phyloP scores from a whole-genome alignment of 2,329 filamentous ascomycete genomes.

The Elsinoe fawcettii region DNA sequence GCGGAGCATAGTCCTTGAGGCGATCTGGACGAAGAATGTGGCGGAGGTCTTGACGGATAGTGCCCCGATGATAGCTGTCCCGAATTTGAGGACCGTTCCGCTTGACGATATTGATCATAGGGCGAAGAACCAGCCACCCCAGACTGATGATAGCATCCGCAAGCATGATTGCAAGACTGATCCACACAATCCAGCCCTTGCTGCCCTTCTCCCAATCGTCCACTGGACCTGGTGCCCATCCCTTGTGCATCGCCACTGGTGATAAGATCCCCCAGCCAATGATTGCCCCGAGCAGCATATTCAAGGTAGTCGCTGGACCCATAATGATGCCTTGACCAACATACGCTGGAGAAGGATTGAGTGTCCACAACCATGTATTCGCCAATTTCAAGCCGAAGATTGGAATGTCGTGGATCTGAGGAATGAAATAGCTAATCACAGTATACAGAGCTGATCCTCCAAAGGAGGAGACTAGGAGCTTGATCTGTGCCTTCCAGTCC shows the following conservation, averaged over 20 bases:
- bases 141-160: conserved; percentile 86
- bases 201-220: conserved; percentile 85
- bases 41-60: conserved; percentile 26
- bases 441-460: conserved; percentile 56
- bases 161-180: conserved; percentile 92
- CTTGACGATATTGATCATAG: conserved; percentile 45
- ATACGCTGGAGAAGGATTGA: conserved; percentile 96
- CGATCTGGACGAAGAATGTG: conserved; percentile 26
- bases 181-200: conserved; percentile 98
- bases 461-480: conserved; percentile 53
- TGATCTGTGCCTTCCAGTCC: conserved; percentile 57
- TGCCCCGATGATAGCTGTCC: conserved; percentile 22
- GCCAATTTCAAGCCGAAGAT: conserved; percentile 72
- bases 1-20: conserved; percentile 30
- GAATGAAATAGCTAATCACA: conserved; percentile 81
- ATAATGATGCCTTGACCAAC: conserved; percentile 97
- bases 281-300: conserved; percentile 87
- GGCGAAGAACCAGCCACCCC: conserved; percentile 64
- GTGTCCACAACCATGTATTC: conserved; percentile 80
- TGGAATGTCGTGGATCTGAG: conserved; percentile 74
- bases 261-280: conserved; percentile 88
- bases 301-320: conserved; percentile 88
- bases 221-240: conserved; percentile 84
- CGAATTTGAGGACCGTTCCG: conserved; percentile 31
- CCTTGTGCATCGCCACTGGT: conserved; percentile 72